phyloP scores from a whole-genome alignment of 352 stramenopile genomes.

The Aphanomyces euteiches region DNA sequence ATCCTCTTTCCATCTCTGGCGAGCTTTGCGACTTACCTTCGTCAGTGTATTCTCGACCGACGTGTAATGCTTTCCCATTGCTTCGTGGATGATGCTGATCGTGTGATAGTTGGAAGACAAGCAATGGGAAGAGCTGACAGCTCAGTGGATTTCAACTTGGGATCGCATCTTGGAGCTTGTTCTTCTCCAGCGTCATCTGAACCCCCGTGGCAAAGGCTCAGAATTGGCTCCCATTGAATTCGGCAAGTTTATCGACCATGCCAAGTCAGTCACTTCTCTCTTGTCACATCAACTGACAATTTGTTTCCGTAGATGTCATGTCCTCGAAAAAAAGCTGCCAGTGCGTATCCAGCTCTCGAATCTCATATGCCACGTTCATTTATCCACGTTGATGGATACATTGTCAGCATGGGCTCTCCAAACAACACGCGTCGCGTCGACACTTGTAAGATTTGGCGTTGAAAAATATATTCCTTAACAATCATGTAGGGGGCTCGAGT shows the following conservation, averaged over 20 bases:
- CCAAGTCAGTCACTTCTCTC: conserved; percentile 39
- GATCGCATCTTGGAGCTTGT: conserved; percentile 53
- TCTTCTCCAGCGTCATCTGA: conserved; percentile 41
- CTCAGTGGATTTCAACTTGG: conserved; percentile 45
- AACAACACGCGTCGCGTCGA: conserved; percentile 49
- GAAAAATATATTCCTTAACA: too few species aligned
- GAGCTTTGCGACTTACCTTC: conserved; percentile 14
- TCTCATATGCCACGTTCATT: conserved; percentile 59
- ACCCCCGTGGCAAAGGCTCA: background rate
- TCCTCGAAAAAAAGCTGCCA: conserved; percentile 41
- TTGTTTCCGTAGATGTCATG: background rate
- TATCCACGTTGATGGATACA: conserved; percentile 33
- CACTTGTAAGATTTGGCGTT: conserved; percentile 35
- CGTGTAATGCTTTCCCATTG: conserved; percentile 14
- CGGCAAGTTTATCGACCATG: background rate
- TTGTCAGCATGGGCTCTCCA: conserved; percentile 41
- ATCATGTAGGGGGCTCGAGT: conserved; percentile 44
- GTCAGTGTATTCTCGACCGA: conserved; percentile 7
- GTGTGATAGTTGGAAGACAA: conserved; percentile 43
- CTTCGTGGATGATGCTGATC: conserved; percentile 55
- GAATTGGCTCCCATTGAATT: background rate
- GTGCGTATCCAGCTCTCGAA: conserved; percentile 51
- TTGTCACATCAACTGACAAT: too few species aligned
- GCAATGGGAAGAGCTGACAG: conserved; percentile 17
- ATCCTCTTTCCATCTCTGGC: conserved; percentile 10